Evolutionary conservation across 257 asterid genomes (phyloP).

Genomic region (Penstemon newberryi): DNA sequence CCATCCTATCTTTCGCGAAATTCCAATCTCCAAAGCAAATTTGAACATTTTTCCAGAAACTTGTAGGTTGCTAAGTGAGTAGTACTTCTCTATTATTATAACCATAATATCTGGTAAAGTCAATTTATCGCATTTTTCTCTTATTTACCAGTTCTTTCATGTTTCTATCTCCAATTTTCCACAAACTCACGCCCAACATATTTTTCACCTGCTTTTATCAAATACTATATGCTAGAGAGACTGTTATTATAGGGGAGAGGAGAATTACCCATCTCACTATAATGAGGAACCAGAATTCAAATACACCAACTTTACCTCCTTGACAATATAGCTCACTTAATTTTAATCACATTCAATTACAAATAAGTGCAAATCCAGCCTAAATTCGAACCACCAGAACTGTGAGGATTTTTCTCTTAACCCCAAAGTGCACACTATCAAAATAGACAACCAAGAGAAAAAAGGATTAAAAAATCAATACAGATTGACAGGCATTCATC

Average conservation of each 20-base stretch:
- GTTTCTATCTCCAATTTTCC: conserved; percentile 14
- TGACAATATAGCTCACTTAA: not conserved
- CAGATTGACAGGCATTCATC: not conserved
- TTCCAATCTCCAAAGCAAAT: conserved; percentile 14
- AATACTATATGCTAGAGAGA: too few species aligned
- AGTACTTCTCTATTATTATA: conserved; percentile 13
- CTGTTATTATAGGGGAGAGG: too few species aligned
- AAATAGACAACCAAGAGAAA: conserved; percentile 1
- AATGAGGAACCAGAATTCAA: conserved; percentile 18
- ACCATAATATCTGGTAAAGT: conserved; percentile 9
- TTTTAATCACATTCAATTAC: not conserved
- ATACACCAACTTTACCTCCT: conserved; percentile 1
- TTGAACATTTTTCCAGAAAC: conserved; percentile 11
- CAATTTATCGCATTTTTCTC: conserved; percentile 16
- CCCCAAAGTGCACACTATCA: conserved; percentile 23
- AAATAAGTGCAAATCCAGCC: conserved; percentile 16
- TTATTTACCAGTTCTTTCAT: conserved; percentile 2
- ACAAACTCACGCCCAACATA: not conserved
- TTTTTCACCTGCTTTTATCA: conserved; percentile 3
- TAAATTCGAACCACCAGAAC: conserved; percentile 3
- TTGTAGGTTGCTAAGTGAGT: conserved; percentile 12
- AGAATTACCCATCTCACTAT: not conserved
- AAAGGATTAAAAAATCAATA: too few species aligned
- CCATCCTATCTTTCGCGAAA: conserved; percentile 15
- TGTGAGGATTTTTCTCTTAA: conserved; percentile 20